phyloP scores from a whole-genome alignment of 768 basidiomycete genomes.

The Termitomyces heimii region DNA sequence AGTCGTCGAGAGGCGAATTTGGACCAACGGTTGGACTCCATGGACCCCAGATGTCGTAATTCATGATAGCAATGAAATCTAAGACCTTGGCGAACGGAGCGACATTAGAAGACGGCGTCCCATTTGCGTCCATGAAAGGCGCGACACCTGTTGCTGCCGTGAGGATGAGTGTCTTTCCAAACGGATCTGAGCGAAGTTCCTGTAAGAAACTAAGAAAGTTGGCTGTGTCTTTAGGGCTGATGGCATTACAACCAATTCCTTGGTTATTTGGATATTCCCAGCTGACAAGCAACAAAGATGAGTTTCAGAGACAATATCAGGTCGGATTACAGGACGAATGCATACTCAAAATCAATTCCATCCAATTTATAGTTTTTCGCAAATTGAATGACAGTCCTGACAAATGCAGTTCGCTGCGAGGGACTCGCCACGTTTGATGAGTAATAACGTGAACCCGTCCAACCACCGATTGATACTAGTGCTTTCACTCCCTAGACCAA shows the following conservation, averaged over 20 bases:
- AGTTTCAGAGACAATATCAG: not conserved
- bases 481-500: conserved; percentile 47
- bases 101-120: conserved; percentile 60
- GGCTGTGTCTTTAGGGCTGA: conserved; percentile 55
- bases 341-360: conserved; percentile 52
- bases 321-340: not conserved
- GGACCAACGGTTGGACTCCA: conserved; percentile 70
- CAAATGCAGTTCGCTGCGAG: conserved; percentile 57
- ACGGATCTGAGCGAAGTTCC: conserved; percentile 53
- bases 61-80: conserved; percentile 51
- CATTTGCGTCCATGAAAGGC: conserved; percentile 38
- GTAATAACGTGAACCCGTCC: conserved; percentile 59
- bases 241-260: conserved; percentile 69
- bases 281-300: conserved; percentile 27
- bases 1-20: conserved; percentile 83
- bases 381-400: conserved; percentile 47
- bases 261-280: conserved; percentile 82
- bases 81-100: conserved; percentile 67
- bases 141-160: conserved; percentile 35
- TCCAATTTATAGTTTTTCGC: conserved; percentile 50
- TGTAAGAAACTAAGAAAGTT: conserved; percentile 82
- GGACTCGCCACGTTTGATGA: conserved; percentile 57
- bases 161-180: conserved; percentile 53
- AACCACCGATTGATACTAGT: conserved; percentile 62
- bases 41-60: conserved; percentile 64